Evolutionary conservation across 2,329 filamentous ascomycete species (phyloP).

Genomic region (Grosmannia clavigera): DNA sequence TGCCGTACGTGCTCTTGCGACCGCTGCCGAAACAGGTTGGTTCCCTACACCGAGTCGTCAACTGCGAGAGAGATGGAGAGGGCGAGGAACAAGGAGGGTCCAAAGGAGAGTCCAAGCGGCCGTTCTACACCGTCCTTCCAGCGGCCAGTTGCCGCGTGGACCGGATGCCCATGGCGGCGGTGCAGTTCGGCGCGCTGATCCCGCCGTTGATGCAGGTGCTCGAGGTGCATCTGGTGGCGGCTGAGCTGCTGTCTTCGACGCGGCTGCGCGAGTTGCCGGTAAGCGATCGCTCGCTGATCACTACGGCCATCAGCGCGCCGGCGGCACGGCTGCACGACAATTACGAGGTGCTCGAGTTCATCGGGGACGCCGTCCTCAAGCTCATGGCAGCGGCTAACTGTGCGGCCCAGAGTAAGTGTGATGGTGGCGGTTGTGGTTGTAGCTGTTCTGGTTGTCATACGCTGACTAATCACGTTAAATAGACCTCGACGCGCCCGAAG

Average conservation of each 20-base stretch:
- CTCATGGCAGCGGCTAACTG: constrained; percentile 56
- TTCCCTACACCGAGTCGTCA: constrained; percentile 35
- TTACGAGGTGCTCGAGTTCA: constrained; percentile 77
- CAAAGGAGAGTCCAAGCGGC: constrained; percentile 3
- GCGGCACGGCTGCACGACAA: constrained; percentile 47
- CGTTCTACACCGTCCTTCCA: constrained; percentile 32
- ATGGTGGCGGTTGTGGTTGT: too few species aligned
- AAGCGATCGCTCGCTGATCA: constrained; percentile 39
- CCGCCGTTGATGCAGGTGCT: constrained; percentile 63
- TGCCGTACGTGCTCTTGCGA: constrained; percentile 34
- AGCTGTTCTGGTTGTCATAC: too few species aligned
- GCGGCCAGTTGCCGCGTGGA: constrained; percentile 37
- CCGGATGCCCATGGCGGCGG: constrained; percentile 28
- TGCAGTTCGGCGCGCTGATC: constrained; percentile 47
- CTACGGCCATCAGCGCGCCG: constrained; percentile 59
- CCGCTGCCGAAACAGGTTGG: constrained; percentile 44
- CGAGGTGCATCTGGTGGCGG: constrained; percentile 50
- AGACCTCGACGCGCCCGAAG: constrained; percentile 63
- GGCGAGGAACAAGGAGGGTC: neutral
- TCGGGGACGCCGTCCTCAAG: constrained; percentile 79
- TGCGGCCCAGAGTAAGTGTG: constrained; percentile 33
- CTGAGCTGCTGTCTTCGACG: constrained; percentile 39
- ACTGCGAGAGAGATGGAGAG: constrained; percentile 5
- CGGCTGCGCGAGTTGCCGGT: constrained; percentile 42
- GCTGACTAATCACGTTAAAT: neutral